phyloP scores from a whole-genome alignment of 345 rosid genomes.

The Gossypium stocksii region DNA sequence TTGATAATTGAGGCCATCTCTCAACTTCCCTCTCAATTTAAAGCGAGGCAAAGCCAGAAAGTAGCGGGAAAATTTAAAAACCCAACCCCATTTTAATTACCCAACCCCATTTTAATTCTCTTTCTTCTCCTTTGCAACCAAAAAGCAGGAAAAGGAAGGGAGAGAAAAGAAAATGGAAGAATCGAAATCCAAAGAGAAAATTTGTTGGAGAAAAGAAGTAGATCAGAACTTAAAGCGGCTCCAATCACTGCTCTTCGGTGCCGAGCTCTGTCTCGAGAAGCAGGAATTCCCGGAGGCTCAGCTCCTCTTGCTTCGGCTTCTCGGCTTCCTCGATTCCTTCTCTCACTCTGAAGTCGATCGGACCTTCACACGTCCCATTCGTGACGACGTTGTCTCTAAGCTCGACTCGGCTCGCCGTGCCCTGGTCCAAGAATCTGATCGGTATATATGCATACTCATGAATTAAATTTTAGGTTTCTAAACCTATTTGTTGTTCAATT shows the following conservation, averaged over 20 bases:
- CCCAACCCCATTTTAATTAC: not conserved
- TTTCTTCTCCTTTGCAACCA: not conserved
- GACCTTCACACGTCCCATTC: slow-evolving; percentile 57
- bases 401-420: slow-evolving; percentile 55
- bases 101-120: not conserved
- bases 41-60: not conserved
- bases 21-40: not conserved
- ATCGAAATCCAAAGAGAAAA: not conserved
- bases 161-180: slow-evolving; percentile 30
- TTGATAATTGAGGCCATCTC: not conserved
- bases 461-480: not conserved
- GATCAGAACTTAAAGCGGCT: slow-evolving; percentile 81
- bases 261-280: slow-evolving; percentile 62
- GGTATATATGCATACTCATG: slow-evolving; percentile 32
- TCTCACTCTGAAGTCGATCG: slow-evolving; percentile 52
- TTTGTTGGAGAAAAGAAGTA: slow-evolving; percentile 65
- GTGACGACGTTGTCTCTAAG: slow-evolving; percentile 57
- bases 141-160: not conserved
- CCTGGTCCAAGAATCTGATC: slow-evolving; percentile 68
- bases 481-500: not conserved
- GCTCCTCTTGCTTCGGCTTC: slow-evolving; percentile 69
- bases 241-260: slow-evolving; percentile 78
- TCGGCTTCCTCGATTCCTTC: slow-evolving; percentile 86
- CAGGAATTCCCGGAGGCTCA: slow-evolving; percentile 67
- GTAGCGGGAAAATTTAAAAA: not conserved